A percentile compares a stretch with the other conserved stretches of the same genome.
Conservation (phyloP, 257 asterid species). For the Oldenlandia corymbosa region DNA sequence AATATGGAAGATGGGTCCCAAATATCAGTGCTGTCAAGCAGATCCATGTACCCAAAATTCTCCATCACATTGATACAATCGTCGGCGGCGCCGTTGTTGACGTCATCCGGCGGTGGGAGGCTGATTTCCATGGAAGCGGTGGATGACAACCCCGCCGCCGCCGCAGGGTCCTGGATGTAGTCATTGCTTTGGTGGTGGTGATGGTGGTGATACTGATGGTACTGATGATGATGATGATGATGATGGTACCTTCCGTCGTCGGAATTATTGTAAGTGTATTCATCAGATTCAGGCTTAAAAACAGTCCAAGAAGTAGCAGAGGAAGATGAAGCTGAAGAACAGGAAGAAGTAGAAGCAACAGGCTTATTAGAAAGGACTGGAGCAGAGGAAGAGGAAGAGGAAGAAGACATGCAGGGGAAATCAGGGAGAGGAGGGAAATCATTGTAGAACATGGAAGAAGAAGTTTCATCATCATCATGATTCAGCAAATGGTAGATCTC, state of each 20-base stretch:
- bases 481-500: constrained; percentile 41
- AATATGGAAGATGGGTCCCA: constrained; percentile 72
- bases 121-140: constrained; percentile 41
- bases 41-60: constrained; percentile 68
- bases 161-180: no score
- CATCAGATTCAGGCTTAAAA: constrained; percentile 30
- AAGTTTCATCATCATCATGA: constrained; percentile 8
- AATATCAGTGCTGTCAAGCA: constrained; percentile 48
- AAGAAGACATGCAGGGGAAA: constrained; percentile 90
- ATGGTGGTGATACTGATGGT: not conserved
- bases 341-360: constrained; percentile 24
- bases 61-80: constrained; percentile 58
- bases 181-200: not conserved
- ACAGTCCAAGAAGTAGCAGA: constrained; percentile 36
- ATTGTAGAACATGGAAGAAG: constrained; percentile 42
- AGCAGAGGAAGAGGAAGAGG: constrained; percentile 70
- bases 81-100: constrained; percentile 18
- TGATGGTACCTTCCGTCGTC: constrained; percentile 3
- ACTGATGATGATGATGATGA: not conserved
- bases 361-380: constrained; percentile 28
- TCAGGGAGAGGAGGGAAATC: constrained; percentile 72
- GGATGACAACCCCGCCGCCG: constrained; percentile 34
- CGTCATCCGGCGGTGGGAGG: constrained; percentile 20
- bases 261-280: constrained; percentile 5
- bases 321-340: constrained; percentile 37